Percentiles rank a stretch among this genome's conserved stretches.
Conservation (phyloP, 352 stramenopile species). For the Pythium oligandrum region DNA sequence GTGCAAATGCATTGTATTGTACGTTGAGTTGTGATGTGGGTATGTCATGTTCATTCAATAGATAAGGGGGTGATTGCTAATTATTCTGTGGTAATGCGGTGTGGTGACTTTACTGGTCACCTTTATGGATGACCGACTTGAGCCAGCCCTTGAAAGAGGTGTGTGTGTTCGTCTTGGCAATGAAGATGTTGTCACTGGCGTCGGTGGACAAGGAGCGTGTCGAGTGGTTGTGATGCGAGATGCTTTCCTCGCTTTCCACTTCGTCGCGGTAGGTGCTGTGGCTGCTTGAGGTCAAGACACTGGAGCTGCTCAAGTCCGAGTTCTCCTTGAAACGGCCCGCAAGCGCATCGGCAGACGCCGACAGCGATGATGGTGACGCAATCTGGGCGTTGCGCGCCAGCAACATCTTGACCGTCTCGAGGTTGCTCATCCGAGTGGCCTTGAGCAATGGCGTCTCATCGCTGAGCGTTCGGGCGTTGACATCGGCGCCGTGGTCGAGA, state of each 20-base stretch:
- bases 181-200: conserved; percentile 39
- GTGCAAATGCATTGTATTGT: not conserved
- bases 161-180: conserved; percentile 68
- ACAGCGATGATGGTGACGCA: conserved; percentile 11
- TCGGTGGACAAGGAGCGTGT: not conserved
- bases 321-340: not conserved
- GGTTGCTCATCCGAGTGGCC: conserved; percentile 77
- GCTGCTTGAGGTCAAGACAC: not conserved
- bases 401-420: conserved; percentile 72
- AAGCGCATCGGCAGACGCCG: not conserved
- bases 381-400: conserved; percentile 39
- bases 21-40: not conserved
- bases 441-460: conserved; percentile 77
- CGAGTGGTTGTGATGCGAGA: conserved; percentile 2
- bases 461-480: conserved; percentile 52
- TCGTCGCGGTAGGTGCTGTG: not conserved
- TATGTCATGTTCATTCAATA: not conserved
- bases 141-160: conserved; percentile 68
- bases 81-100: not conserved
- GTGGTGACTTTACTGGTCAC: conserved; percentile 2
- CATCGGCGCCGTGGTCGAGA: conserved; percentile 59
- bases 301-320: not conserved
- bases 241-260: conserved; percentile 7
- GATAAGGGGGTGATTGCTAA: too few relatives aligned
- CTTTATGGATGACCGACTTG: conserved; percentile 45